Conservation (phyloP, 2,329 filamentous ascomycete genomes). For the Aspergillus calidoustus region DNA sequence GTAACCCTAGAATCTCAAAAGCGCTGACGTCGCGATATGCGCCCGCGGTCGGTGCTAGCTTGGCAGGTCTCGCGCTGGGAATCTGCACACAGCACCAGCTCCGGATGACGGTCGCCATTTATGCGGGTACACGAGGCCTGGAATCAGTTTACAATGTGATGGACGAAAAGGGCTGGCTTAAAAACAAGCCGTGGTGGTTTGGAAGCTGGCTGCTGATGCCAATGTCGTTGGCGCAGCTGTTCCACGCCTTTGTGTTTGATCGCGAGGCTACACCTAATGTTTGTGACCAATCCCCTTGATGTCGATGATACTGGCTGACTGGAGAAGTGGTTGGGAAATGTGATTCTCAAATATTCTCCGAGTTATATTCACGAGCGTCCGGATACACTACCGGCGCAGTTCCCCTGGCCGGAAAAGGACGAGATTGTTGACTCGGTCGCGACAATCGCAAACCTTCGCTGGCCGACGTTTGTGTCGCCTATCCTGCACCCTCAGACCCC, state of each 20-base stretch:
- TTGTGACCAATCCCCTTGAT: conserved; percentile 27
- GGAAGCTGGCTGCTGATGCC: conserved; percentile 84
- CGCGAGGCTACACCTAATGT: conserved; percentile 72
- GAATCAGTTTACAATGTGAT: conserved; percentile 87
- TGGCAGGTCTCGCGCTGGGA: conserved; percentile 82
- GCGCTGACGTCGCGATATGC: conserved; percentile 82
- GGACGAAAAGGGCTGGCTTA: conserved; percentile 72
- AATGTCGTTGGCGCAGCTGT: conserved; percentile 73
- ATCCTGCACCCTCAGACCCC: conserved; percentile 79
- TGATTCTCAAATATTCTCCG: conserved; percentile 72
- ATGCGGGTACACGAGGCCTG: conserved; percentile 76
- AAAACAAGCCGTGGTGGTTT: conserved; percentile 78
- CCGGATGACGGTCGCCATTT: conserved; percentile 80
- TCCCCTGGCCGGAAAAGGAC: conserved; percentile 75
- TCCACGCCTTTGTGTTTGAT: conserved; percentile 78
- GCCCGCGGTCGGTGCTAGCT: conserved; percentile 85
- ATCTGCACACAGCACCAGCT: conserved; percentile 73
- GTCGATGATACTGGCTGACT: conserved; percentile 28
- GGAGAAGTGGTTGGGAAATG: conserved; percentile 61
- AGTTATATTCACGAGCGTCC: conserved; percentile 80
- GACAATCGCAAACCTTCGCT: conserved; percentile 78
- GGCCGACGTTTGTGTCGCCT: conserved; percentile 85
- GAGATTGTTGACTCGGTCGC: conserved; percentile 81
- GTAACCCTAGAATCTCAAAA: conserved; percentile 76
- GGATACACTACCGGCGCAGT: conserved; percentile 64